Evolutionary conservation across 2,329 filamentous ascomycete species (phyloP).

Genomic region (Aspergillus udagawae): DNA sequence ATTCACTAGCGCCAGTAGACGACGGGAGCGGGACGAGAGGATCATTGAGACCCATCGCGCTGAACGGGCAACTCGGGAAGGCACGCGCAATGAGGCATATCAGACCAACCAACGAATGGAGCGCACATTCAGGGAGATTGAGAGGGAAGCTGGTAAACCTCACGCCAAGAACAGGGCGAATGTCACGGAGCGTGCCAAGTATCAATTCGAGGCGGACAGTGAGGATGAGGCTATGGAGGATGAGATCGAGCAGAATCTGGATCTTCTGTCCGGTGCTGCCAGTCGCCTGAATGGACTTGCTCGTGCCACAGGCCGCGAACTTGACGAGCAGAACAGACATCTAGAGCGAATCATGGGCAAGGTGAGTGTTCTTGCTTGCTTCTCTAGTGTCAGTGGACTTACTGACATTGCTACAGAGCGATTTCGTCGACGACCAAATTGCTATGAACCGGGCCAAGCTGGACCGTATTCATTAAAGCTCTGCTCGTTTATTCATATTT

Average conservation of each 20-base stretch:
- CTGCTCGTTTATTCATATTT: background rate
- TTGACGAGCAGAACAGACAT: constrained; percentile 71
- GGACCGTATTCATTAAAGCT: constrained; percentile 50
- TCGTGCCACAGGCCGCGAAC: constrained; percentile 68
- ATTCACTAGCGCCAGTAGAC: constrained; percentile 67
- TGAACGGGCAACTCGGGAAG: constrained; percentile 55
- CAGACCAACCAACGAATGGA: constrained; percentile 56
- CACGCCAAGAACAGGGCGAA: constrained; percentile 50
- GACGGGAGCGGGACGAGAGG: constrained; percentile 61
- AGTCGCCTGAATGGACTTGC: constrained; percentile 69
- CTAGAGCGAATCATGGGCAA: constrained; percentile 75
- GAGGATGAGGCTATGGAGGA: constrained; percentile 66
- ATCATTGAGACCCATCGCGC: constrained; percentile 62
- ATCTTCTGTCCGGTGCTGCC: constrained; percentile 58
- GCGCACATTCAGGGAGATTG: constrained; percentile 61
- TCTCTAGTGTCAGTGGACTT: background rate
- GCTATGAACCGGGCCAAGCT: constrained; percentile 71
- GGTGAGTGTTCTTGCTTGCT: constrained; percentile 48
- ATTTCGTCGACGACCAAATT: constrained; percentile 76
- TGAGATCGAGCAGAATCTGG: constrained; percentile 65
- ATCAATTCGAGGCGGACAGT: constrained; percentile 73
- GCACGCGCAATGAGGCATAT: constrained; percentile 53
- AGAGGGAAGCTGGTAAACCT: constrained; percentile 47
- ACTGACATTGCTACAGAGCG: constrained; percentile 56
- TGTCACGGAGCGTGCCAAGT: constrained; percentile 65